phyloP scores from a whole-genome alignment of 768 basidiomycete genomes.

The Filobasidium floriforme region DNA sequence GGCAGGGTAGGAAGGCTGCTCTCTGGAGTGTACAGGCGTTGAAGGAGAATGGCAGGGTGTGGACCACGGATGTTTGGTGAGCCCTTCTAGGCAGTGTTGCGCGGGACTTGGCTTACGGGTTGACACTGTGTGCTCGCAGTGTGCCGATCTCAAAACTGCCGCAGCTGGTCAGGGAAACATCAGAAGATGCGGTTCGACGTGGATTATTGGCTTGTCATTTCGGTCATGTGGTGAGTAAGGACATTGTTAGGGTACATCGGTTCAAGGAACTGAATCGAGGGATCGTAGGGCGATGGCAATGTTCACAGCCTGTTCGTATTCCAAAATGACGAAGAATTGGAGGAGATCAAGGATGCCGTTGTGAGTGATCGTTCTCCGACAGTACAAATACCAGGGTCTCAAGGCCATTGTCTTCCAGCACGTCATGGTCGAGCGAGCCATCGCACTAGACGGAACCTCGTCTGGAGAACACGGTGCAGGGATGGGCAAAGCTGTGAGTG shows the following conservation, averaged over 20 bases:
- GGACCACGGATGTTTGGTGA: conserved; percentile 66
- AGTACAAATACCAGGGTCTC: not conserved
- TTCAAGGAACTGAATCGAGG: not conserved
- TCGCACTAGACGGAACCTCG: conserved; percentile 48
- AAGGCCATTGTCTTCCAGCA: conserved; percentile 25
- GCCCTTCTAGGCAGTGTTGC: not conserved
- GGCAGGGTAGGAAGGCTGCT: conserved; percentile 80
- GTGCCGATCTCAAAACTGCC: conserved; percentile 48
- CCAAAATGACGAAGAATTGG: conserved; percentile 4
- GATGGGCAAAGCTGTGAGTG: conserved; percentile 59
- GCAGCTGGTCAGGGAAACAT: conserved; percentile 57
- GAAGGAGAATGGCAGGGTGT: conserved; percentile 59
- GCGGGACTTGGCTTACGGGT: not conserved
- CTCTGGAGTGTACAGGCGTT: conserved; percentile 63
- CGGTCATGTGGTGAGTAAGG: conserved; percentile 38
- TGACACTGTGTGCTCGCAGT: conserved; percentile 54
- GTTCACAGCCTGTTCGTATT: conserved; percentile 9
- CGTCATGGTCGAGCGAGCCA: conserved; percentile 47
- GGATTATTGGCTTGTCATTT: conserved; percentile 48
- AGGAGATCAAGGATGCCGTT: conserved; percentile 2
- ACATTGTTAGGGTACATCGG: too few relatives aligned
- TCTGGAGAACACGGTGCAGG: conserved; percentile 77
- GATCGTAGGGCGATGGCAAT: not conserved
- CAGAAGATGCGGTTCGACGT: conserved; percentile 59
- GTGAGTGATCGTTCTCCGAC: not conserved